Evolutionary conservation across 805 yeast species (phyloP).

Genomic region (Jamesozyma jinghongensis): DNA sequence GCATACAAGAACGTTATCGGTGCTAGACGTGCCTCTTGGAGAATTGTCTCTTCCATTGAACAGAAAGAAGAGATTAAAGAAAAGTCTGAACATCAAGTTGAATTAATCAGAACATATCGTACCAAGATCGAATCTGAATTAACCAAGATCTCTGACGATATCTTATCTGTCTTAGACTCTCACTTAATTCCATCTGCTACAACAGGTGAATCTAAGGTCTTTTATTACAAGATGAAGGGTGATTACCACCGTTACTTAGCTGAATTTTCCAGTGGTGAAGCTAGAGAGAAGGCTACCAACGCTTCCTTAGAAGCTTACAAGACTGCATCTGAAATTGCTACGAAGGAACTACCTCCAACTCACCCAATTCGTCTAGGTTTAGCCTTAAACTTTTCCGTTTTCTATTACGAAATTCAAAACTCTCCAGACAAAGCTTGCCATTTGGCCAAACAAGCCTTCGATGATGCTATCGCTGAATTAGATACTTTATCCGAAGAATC

Average conservation of each 20-base stretch:
- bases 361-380: slow-evolving; percentile 95
- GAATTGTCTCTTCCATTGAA: slow-evolving; percentile 92
- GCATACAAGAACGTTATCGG: slow-evolving; percentile 97
- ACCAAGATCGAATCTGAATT: slow-evolving; percentile 85
- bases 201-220: slow-evolving; percentile 93
- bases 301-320: slow-evolving; percentile 87
- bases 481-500: slow-evolving; percentile 95
- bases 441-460: slow-evolving; percentile 95
- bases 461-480: slow-evolving; percentile 96
- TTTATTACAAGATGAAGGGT: slow-evolving; percentile 97
- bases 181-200: slow-evolving; percentile 88
- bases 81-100: slow-evolving; percentile 68
- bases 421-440: slow-evolving; percentile 97
- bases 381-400: slow-evolving; percentile 93
- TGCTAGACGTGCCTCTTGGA: slow-evolving; percentile 97
- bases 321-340: slow-evolving; percentile 91
- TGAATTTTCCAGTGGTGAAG: slow-evolving; percentile 82
- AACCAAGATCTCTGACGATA: slow-evolving; percentile 85
- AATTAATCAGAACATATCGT: slow-evolving; percentile 85
- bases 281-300: slow-evolving; percentile 85
- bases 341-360: slow-evolving; percentile 89
- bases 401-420: slow-evolving; percentile 93
- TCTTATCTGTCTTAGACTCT: slow-evolving; percentile 70
- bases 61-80: slow-evolving; percentile 95
- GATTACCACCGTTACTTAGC: slow-evolving; percentile 97